Base-by-base conservation (phyloP, 108 stramenopile genomes). In the Nitzschia inconspicua region DNA sequence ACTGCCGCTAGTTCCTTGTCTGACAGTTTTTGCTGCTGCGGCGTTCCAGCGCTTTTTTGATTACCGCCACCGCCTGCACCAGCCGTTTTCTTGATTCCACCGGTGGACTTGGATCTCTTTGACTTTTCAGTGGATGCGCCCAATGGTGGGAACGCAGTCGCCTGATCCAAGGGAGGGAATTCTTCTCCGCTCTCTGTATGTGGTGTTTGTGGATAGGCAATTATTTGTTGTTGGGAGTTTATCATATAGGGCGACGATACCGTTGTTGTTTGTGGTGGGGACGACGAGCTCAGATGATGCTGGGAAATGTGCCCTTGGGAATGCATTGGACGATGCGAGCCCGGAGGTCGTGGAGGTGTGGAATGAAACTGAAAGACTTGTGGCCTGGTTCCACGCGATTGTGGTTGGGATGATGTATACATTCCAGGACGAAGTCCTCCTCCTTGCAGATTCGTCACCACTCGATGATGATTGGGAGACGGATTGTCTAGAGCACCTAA, bases 401-500 rank as follows among this genome's bases (percentile, higher is more conserved):
- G 51, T 11, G 28, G 26, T 3, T 52, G 30, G 14, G 31, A 14
- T 28, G 11, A 25, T 6, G 41, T 24, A 8, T 11, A 11, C 18
- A 24, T 19, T n/a, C 5, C 25, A 7, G 14, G 25, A 4, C 9
- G 41, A 8, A 13, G 42, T 4, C 25, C 50, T 26, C 26, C 34
- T 32, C 25, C 4, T 31, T 26, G 26, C 14, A 13, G 3, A 2
- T 3, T n/a, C 11, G 2, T 18, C 1, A 2, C 42, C 11, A 5
- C 13, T 11, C 55, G 26, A 14, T 5, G 35, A 40, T 63, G 32
- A 2, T 62, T 44, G 4, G 72, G 65, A 1, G 68, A 61, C 13
- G 77, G 73, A 40, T 76, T 70, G 44, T 83, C 77, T 6, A 78
- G 43, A 16, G 47, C 70, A 18, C 82, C 82, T 52, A 83, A 40